These are phyloP conservation scores for Pythium rishiriense DNA, from an alignment of 352 stramenopile genomes.

Conservation along the genomic window DNA sequence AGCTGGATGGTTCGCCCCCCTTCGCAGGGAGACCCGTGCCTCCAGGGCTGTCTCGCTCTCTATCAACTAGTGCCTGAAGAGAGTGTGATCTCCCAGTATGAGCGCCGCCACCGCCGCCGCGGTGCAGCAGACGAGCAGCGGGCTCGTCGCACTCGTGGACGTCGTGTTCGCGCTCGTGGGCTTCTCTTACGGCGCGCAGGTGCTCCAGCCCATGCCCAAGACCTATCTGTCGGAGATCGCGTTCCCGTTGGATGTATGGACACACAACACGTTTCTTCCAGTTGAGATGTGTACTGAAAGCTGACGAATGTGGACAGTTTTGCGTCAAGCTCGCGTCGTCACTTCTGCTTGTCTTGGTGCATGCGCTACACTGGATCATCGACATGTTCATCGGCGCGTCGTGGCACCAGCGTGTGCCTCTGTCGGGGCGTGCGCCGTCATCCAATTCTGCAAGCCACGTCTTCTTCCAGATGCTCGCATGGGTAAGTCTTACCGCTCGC, in stretches of 20 bases:
- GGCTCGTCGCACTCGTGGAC: constrained; percentile 22
- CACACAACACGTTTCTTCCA: too few relatives aligned
- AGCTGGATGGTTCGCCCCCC: constrained; percentile 3
- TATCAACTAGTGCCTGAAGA: too few relatives aligned
- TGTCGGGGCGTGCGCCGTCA: neutral
- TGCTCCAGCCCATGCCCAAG: constrained; percentile 57
- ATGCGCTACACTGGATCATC: constrained; percentile 48
- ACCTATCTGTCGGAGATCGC: constrained; percentile 80
- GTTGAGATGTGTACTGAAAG: too few relatives aligned
- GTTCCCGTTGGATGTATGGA: constrained; percentile 67
- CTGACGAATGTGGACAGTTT: constrained; percentile 36
- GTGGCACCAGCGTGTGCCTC: constrained; percentile 31
- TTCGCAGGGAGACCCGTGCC: too few relatives aligned
- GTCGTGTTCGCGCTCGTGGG: constrained; percentile 53
- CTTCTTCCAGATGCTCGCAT: constrained; percentile 60
- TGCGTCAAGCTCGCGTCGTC: constrained; percentile 60
- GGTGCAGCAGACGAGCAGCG: neutral
- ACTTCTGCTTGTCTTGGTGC: constrained; percentile 43
- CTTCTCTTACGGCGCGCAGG: constrained; percentile 49
- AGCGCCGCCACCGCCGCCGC: neutral
- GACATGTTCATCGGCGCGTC: constrained; percentile 41
- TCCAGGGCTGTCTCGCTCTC: neutral
- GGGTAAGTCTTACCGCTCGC: constrained; percentile 33
- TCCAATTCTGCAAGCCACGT: constrained; percentile 26
- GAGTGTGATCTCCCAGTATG: neutral